Conservation (phyloP, 106 monocot genomes). For the Allium cepa region DNA sequence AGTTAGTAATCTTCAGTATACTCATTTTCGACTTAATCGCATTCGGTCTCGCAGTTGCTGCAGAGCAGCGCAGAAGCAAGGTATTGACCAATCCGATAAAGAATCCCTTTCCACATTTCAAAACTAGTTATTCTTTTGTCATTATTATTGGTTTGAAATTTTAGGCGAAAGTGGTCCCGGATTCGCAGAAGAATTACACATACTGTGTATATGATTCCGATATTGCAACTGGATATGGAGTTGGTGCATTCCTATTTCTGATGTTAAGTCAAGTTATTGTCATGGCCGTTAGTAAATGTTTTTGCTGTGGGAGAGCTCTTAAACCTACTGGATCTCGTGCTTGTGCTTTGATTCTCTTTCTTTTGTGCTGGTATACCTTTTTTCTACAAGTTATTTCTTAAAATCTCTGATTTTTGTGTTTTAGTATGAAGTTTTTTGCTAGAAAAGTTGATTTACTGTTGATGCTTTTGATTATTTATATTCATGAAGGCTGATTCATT, state of each 20-base stretch:
- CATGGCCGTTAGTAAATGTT: constrained; percentile 30
- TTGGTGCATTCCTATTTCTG: constrained; percentile 31
- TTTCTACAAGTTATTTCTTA: no score
- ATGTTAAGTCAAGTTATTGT: constrained; percentile 21
- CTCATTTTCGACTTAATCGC: constrained; percentile 32
- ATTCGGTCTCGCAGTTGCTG: constrained; percentile 38
- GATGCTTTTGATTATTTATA: no score
- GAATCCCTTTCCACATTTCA: not conserved
- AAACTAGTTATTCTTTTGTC: no score
- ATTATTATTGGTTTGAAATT: not conserved
- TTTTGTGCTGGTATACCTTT: constrained; percentile 25
- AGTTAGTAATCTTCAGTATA: constrained; percentile 15
- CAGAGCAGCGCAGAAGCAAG: constrained; percentile 32
- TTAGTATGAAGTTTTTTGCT: no score
- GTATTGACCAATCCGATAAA: not conserved
- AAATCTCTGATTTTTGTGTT: no score
- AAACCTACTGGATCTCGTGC: constrained; percentile 28
- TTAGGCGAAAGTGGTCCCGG: constrained; percentile 28
- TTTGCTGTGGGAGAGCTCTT: constrained; percentile 37
- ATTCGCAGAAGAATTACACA: constrained; percentile 29
- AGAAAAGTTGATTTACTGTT: no score
- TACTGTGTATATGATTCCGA: constrained; percentile 41
- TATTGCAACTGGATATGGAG: constrained; percentile 27
- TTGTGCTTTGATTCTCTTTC: constrained; percentile 37
- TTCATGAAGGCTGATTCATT: no score